Base-by-base conservation (phyloP, 2,329 filamentous ascomycete genomes). In the Pseudogymnoascus sp. region DNA sequence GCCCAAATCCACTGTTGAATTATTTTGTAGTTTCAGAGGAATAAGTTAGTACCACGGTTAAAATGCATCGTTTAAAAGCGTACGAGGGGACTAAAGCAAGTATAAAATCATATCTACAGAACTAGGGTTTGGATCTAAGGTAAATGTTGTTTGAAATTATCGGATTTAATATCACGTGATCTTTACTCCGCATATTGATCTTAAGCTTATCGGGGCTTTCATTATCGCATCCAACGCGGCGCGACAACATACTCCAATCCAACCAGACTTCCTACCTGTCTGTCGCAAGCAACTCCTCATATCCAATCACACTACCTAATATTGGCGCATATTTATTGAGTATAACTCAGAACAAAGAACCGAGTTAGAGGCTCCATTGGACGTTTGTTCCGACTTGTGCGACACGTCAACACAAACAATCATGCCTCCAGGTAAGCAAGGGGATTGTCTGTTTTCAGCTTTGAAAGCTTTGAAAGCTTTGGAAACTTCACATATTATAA, bases 241-340 rank as follows among this genome's bases (percentile, higher is more conserved):
- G 29, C 50, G 50, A 56, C 50, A 21, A 56, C 29, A 46, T 56
- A 56, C 50, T 56, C 50, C 50, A 33, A 56, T 56, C 29, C 17
- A 56, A 29, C 29, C 50, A 56, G 17, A n/a, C n/a, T 33, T 35
- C 29, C 33, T 56, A 33, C 17, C n/a, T 56, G n/a, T 21, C 11
- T 15, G 50, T 33, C 50, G 29, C 50, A 56, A 56, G 23, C 17
- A 56, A 56, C n/a, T 15, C 50, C 2, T 17, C 23, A 53, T 15
- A 31, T 15, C 17, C 33, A 10, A 56, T 56, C 29, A 33, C 31
- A 56, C 17, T 19, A 19, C 10, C 10, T 15, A 15, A 35, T 35
- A 56, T 35, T 9, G 50, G 50, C 50, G 50, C 50, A 21, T 56
- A 33, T 21, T 33, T 29, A 15, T 33, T 56, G 26, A 35, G n/a